phyloP scores from a whole-genome alignment of 2,329 filamentous ascomycete genomes.

The Scedosporium minutisporum region DNA sequence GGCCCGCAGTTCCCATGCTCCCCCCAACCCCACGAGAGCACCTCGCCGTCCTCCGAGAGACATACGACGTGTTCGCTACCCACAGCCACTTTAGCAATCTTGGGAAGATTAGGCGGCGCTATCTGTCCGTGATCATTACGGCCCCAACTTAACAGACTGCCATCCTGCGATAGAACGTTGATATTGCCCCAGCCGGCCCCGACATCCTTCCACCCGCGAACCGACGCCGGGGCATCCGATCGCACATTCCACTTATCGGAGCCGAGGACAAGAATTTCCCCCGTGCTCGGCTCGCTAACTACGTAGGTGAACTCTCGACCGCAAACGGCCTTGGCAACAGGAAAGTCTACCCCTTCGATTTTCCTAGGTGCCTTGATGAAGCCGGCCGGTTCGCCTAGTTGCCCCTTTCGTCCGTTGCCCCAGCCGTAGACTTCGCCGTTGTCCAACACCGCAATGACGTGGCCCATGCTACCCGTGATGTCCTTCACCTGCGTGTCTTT shows the following conservation, averaged over 20 bases:
- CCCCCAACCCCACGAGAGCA: constrained; percentile 90
- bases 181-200: constrained; percentile 76
- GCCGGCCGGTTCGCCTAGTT: constrained; percentile 54
- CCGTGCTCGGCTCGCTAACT: constrained; percentile 43
- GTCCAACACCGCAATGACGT: constrained; percentile 62
- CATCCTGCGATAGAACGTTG: constrained; percentile 56
- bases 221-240: constrained; percentile 42
- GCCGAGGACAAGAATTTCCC: constrained; percentile 59
- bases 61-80: constrained; percentile 88
- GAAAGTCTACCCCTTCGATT: constrained; percentile 50
- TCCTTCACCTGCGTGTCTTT: constrained; percentile 46
- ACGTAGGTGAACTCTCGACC: constrained; percentile 81
- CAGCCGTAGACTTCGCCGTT: constrained; percentile 78
- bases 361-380: constrained; percentile 50
- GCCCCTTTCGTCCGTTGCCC: constrained; percentile 80
- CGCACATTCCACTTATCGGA: constrained; percentile 63
- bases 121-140: constrained; percentile 79
- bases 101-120: constrained; percentile 51
- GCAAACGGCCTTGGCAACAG: constrained; percentile 59
- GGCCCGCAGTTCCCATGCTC: constrained; percentile 95
- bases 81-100: constrained; percentile 55
- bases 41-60: constrained; percentile 49
- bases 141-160: constrained; percentile 64
- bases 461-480: constrained; percentile 66
- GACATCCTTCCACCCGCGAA: constrained; percentile 56